These are phyloP conservation scores for Leccinum barrowsii DNA, from an alignment of 768 basidiomycete genomes.

Conservation along the genomic window DNA sequence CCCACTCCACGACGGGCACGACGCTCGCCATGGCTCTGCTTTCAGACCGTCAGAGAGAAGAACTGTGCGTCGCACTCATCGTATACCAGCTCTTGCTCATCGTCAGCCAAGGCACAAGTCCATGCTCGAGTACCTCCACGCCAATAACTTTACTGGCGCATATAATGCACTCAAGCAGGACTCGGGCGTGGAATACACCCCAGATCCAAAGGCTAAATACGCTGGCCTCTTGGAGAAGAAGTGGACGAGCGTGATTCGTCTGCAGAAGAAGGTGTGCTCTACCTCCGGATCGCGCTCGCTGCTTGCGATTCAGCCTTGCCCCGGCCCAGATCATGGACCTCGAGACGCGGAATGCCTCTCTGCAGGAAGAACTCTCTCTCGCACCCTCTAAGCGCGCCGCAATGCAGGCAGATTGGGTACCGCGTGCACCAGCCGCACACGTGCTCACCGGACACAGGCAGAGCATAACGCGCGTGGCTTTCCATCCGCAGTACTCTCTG, in stretches of 20 bases:
- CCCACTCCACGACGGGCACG: neutral
- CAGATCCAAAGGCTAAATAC: slow-evolving; percentile 84
- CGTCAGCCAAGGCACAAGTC: slow-evolving; percentile 61
- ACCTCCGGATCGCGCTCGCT: neutral
- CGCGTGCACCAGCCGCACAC: slow-evolving; percentile 79
- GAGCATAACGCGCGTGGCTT: slow-evolving; percentile 74
- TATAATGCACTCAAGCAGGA: slow-evolving; percentile 58
- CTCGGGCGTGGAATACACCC: slow-evolving; percentile 58
- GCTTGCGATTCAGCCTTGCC: slow-evolving; percentile 5
- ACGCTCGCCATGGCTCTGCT: slow-evolving; percentile 36
- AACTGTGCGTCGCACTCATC: slow-evolving; percentile 37
- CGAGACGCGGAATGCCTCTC: slow-evolving; percentile 75
- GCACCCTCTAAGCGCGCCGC: slow-evolving; percentile 50
- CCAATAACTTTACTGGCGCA: slow-evolving; percentile 60
- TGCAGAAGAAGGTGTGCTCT: slow-evolving; percentile 82
- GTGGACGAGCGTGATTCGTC: slow-evolving; percentile 93
- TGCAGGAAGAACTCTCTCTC: slow-evolving; percentile 66
- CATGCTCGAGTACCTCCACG: slow-evolving; percentile 74
- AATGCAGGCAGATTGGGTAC: slow-evolving; percentile 81
- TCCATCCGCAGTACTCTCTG: slow-evolving; percentile 82
- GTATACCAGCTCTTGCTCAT: slow-evolving; percentile 8
- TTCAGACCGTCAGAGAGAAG: slow-evolving; percentile 45
- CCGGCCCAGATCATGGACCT: slow-evolving; percentile 84
- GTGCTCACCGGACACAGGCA: slow-evolving; percentile 73
- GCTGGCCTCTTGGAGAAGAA: slow-evolving; percentile 93